Evolutionary conservation across 108 stramenopile genomes (phyloP), one percentile per base, ranked within the genome.

Genomic region (Conticribra weissflogii): DNA sequence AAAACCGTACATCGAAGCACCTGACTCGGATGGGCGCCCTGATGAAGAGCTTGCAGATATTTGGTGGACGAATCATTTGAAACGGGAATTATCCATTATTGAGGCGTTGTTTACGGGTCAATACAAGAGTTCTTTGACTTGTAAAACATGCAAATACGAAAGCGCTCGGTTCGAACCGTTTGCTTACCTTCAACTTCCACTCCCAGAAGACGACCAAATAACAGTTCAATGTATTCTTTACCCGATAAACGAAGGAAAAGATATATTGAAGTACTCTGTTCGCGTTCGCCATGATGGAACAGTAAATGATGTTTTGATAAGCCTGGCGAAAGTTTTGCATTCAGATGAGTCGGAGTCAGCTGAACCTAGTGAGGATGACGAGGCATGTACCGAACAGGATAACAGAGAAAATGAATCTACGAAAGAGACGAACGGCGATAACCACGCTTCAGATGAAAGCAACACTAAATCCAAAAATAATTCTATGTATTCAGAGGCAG

Each of bases 141-240:
- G 99, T 80, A 82, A 88, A 49, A 66, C 83, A 4, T 99, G 98
- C 89, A 91, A 90, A 28, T 96, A 97, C 73, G 93, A 96, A 59
- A 94, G 92, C 71, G 95, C 97, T 41, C 83, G 98, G n/a, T 99
- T 98, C 68, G 99, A 98, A 69, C 95, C 98, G 1, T 99, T 96
- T 81, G 82, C 81, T n/a, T 85, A 83, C 64, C 79, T 99, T 25
- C 85, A 89, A 67, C 66, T 99, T 19, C 97, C 98, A 3, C 84
- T 99, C 51, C 98, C 98, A 1, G 95, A 96, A 71, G 95, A 96
- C 64, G 92, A 92, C 59, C 87, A 85, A 25, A 74, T 94, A 52
- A 58, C 86, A 7, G 83, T 94, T 30, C 82, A 85, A 54, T 64
- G 90, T 62, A 69, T 93, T 41, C 58, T 84, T 49, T 90, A 91